Conservation (phyloP, 306 rosid genomes). For the Ziziphus jujuba region DNA sequence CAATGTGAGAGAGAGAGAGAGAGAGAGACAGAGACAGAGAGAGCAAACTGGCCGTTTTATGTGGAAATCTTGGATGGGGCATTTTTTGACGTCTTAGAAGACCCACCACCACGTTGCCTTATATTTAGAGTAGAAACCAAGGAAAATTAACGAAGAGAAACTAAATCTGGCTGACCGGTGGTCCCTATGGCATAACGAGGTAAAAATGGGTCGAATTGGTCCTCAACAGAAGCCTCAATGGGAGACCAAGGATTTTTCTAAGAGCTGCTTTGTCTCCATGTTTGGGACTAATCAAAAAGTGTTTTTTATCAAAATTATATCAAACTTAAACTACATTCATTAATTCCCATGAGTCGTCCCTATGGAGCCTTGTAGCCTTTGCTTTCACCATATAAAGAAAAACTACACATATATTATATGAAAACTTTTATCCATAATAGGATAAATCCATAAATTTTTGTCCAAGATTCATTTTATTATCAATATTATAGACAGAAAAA, state of each 20-base stretch:
- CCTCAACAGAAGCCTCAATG: constrained; percentile 28
- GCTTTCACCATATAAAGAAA: constrained; percentile 27
- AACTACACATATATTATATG: too few relatives aligned
- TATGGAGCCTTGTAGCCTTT: neutral
- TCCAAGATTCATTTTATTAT: too few relatives aligned
- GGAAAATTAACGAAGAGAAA: neutral
- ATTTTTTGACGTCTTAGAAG: constrained; percentile 9
- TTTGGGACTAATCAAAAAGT: constrained; percentile 18
- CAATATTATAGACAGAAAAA: too few relatives aligned
- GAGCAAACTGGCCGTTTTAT: too few relatives aligned
- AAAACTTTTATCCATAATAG: too few relatives aligned
- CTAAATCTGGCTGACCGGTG: constrained; percentile 22
- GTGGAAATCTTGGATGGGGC: neutral
- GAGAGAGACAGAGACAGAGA: too few relatives aligned
- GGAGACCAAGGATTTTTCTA: constrained; percentile 39
- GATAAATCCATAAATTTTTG: neutral
- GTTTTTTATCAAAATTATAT: neutral
- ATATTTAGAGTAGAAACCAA: constrained; percentile 20
- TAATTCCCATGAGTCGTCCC: neutral
- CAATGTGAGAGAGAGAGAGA: too few relatives aligned
- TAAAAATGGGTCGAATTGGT: constrained; percentile 31
- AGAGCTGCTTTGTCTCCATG: constrained; percentile 40
- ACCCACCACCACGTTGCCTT: constrained; percentile 20
- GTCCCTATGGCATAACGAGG: constrained; percentile 27
- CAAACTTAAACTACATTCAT: neutral